Conservation (phyloP, 129 eudicot species). For the Helianthus tuberosus region DNA sequence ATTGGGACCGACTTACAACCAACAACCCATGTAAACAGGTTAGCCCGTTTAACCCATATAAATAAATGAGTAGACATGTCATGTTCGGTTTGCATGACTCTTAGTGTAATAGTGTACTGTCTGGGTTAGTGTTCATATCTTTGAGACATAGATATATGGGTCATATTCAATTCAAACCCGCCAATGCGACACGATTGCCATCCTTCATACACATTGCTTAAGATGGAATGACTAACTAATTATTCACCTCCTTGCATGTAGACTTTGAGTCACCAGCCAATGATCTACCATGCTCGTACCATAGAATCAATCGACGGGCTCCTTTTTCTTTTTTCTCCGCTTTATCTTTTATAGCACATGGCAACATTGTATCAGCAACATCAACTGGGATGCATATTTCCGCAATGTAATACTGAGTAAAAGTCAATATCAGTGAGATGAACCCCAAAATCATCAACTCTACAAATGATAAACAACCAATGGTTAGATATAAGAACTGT, state of each 20-base stretch:
- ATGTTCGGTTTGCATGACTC: neutral
- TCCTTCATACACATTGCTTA: neutral
- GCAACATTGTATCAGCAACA: constrained; percentile 72
- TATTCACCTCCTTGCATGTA: constrained; percentile 43
- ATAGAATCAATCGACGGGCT: constrained; percentile 50
- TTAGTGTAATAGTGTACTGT: neutral
- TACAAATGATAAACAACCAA: constrained; percentile 33
- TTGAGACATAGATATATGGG: neutral
- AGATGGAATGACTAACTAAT: neutral
- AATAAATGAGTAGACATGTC: neutral
- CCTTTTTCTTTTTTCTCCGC: constrained; percentile 6
- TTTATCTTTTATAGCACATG: constrained; percentile 47
- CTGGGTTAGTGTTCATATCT: neutral
- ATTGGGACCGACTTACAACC: no score
- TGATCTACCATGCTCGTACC: constrained; percentile 32
- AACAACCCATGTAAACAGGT: neutral
- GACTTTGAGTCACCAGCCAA: constrained; percentile 32
- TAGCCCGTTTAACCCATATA: neutral
- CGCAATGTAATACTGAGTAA: constrained; percentile 76
- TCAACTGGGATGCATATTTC: constrained; percentile 67
- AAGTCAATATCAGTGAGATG: constrained; percentile 75
- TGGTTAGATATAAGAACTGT: neutral
- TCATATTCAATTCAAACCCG: neutral
- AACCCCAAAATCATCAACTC: constrained; percentile 95
- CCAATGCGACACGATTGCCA: no score